These are phyloP conservation scores for Xylaria sp. DNA, from an alignment of 2,329 filamentous ascomycete species.

Conservation along the genomic window DNA sequence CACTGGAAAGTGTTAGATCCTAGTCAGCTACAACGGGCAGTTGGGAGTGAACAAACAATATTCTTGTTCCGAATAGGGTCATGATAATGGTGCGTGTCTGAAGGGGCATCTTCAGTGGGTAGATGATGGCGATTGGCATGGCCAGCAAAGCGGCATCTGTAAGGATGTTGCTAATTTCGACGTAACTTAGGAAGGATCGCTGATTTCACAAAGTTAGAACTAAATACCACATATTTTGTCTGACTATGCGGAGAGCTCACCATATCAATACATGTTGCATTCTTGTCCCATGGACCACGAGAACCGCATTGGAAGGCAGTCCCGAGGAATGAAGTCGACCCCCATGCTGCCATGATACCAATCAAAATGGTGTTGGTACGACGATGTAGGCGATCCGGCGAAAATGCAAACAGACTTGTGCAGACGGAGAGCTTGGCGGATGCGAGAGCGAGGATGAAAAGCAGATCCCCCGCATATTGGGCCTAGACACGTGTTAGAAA, in stretches of 20 bases:
- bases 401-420: conserved; percentile 19
- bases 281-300: conserved; percentile 20
- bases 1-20: conserved; percentile 6
- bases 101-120: conserved; percentile 24
- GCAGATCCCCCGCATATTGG: conserved; percentile 24
- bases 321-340: conserved; percentile 2
- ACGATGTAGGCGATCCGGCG: conserved; percentile 17
- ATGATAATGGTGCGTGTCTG: conserved; percentile 11
- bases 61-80: conserved; percentile 12
- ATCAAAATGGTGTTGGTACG: not conserved
- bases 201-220: conserved; percentile 3
- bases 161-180: conserved; percentile 16
- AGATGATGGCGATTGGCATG: conserved; percentile 21
- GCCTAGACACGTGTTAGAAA: not conserved
- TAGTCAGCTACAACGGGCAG: not conserved
- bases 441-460: conserved; percentile 29
- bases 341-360: conserved; percentile 18
- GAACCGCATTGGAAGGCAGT: conserved; percentile 29
- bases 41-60: conserved; percentile 1
- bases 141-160: conserved; percentile 15
- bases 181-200: conserved; percentile 5
- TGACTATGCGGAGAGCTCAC: not conserved
- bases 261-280: conserved; percentile 13
- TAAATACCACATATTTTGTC: not conserved
- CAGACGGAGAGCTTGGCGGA: conserved; percentile 30